Evolutionary conservation across 2,329 filamentous ascomycete species (phyloP), one percentile per base, ranked within the genome.

Genomic region (Cercospora sp.): DNA sequence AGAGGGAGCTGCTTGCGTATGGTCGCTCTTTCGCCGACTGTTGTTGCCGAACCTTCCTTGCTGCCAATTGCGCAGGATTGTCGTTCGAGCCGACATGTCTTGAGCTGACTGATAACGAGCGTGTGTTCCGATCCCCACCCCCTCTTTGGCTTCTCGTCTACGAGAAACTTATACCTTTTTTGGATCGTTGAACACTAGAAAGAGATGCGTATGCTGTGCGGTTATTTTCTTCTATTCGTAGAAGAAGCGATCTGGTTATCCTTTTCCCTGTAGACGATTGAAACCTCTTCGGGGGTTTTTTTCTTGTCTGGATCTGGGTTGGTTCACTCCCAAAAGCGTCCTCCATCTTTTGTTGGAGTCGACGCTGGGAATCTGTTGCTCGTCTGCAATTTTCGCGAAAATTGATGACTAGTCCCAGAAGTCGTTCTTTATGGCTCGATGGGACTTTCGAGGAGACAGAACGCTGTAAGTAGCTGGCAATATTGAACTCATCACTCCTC

Each of bases 1-100:
- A 74, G 74, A 75, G 72, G 72, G 70, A 71, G 69, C 71, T 70
- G 62, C 75, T 77, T 69, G 76, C 75, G 76, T 65, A 78, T 78
- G 76, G 72, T 72, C 75, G 74, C 73, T 77, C 75, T 72, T 70
- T 76, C 74, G 74, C 74, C 73, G 64, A 55, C 61, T 68, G 72
- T 70, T 65, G 69, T 63, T 61, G 53, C 74, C 68, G 65, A 69
- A 71, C 67, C 70, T 74, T 73, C 68, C 69, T 67, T 69, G 71
- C 71, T 69, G 68, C 68, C 10, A 36, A 55, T 45, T 66, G 70
- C 69, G 68, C 65, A 68, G 65, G 70, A 66, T 55, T 68, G 71
- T 31, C 59, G 69, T 70, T 62, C 48, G 53, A 61, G 62, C 67
- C 67, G 65, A 59, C 59, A 57, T 16, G 55, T 36, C 30, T 60